These are phyloP conservation scores for Penicillium paneum DNA, from an alignment of 2,329 filamentous ascomycete species.

Conservation along the genomic window DNA sequence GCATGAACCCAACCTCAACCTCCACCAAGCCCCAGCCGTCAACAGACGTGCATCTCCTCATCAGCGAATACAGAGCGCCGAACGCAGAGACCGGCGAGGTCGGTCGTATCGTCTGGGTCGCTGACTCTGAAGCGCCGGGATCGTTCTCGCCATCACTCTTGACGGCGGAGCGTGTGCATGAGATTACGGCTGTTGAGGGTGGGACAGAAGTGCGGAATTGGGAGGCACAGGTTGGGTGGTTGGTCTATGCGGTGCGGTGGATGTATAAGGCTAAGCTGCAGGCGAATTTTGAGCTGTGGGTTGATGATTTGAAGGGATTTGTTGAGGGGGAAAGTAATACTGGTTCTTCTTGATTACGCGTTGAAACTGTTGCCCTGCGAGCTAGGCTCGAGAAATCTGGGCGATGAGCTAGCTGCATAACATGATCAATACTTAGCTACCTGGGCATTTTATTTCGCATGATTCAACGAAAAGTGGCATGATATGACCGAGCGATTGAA, in stretches of 20 bases:
- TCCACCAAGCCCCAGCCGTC: conserved; percentile 21
- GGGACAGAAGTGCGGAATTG: conserved; percentile 42
- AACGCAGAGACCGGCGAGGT: conserved; percentile 15
- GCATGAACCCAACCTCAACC: conserved; percentile 36
- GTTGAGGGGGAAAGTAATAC: conserved; percentile 28
- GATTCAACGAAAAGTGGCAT: too few relatives aligned
- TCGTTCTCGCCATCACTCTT: conserved; percentile 37
- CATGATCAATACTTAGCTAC: too few relatives aligned
- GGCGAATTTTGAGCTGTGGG: conserved; percentile 42
- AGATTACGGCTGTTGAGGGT: conserved; percentile 40
- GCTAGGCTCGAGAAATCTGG: neutral
- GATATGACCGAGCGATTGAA: too few relatives aligned
- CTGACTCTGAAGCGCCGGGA: conserved; percentile 28
- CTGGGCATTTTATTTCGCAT: too few relatives aligned
- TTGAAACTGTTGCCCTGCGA: neutral
- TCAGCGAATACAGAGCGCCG: conserved; percentile 36
- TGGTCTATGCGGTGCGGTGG: conserved; percentile 44
- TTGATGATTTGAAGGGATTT: conserved; percentile 41
- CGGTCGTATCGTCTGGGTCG: conserved; percentile 31
- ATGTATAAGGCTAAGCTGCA: conserved; percentile 40
- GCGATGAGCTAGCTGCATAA: too few relatives aligned
- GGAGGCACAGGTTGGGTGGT: conserved; percentile 45
- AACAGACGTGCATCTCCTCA: conserved; percentile 27
- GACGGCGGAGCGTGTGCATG: conserved; percentile 47
- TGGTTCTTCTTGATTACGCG: neutral